Base-by-base conservation (phyloP, 129 eudicot genomes). In the Oenanthe sinensis region DNA sequence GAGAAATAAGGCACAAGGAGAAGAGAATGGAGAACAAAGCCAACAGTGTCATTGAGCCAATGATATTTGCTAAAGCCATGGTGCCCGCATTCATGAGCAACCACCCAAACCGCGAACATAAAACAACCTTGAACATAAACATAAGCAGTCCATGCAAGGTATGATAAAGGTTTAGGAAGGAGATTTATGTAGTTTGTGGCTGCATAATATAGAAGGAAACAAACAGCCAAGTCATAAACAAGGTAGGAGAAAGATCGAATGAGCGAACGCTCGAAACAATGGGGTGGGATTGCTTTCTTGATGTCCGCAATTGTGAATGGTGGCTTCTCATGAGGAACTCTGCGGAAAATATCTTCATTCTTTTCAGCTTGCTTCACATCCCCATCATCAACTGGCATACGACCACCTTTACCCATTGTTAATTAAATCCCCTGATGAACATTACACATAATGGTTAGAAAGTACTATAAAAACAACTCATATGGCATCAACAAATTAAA, bases 211-310 rank as follows among this genome's bases (percentile, higher is more conserved):
- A 85, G 77, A 16, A 82, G 43, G 55, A 71, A 85, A n/a, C 85
- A 82, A 30, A 85, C 54, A 22, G 77, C 50, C 60, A 85, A 79
- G 37, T 85, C 88, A 0, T 45, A 26, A 67, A 82, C 77, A 9
- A 85, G 83, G 73, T 85, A 82, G 37, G 85, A 79, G 30, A 84
- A 85, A 55, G 88, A 82, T 40, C 54, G 76, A 74, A 85, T 24
- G 5, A 82, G 76, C 16, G 85, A 82, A 26, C 88, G 88, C 8
- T 85, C 48, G 79, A 85, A 85, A 76, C 88, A 85, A 70, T 82
- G 88, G 37, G 85, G 83, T 79, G 88, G 88, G 19, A 85, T 85
- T 71, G 81, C 88, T 76, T 71, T 82, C 48, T 85, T 85, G 10
- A 85, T 39, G 40, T 85, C 88, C 0, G 79, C 79, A 0, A 85